These are phyloP conservation scores for Centrapalus pauciflorus DNA, from an alignment of 129 eudicot species.

Conservation along the genomic window DNA sequence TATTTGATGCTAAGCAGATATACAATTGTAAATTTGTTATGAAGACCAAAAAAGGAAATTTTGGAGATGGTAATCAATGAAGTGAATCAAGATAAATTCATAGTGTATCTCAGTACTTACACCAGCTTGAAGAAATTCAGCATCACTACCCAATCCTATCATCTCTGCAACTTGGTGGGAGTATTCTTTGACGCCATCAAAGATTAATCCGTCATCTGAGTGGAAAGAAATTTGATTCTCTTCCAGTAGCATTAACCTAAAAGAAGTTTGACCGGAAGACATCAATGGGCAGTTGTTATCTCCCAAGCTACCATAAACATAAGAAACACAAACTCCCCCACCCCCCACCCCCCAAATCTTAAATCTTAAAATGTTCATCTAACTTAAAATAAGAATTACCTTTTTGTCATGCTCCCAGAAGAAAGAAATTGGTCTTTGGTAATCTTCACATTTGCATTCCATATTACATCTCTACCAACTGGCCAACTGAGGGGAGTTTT, in stretches of 20 bases:
- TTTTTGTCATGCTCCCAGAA: constrained; percentile 98
- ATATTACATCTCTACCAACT: constrained; percentile 82
- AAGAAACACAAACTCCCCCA: background rate
- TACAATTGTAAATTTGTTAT: background rate
- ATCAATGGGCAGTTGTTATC: background rate
- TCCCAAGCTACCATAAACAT: background rate
- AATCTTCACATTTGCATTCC: constrained; percentile 93
- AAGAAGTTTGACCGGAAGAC: background rate
- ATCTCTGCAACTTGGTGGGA: constrained; percentile 84
- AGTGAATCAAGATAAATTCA: background rate
- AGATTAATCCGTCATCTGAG: constrained; percentile 78
- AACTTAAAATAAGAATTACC: constrained; percentile 32
- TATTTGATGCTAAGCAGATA: background rate
- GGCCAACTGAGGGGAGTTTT: constrained; percentile 93
- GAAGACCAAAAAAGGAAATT: background rate
- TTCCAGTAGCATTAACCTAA: constrained; percentile 86
- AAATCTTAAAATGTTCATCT: constrained; percentile 2
- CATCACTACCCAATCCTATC: constrained; percentile 78
- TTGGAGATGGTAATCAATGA: background rate
- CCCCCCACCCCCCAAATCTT: no score
- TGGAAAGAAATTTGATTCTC: constrained; percentile 96
- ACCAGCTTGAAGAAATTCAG: constrained; percentile 76
- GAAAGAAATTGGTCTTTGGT: constrained; percentile 91
- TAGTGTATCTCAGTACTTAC: constrained; percentile 33
- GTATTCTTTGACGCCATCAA: constrained; percentile 90